Evolutionary conservation across 1,139 yeast species (phyloP), one percentile per base, ranked within the genome.

Genomic region (Geotrichum australiense): DNA sequence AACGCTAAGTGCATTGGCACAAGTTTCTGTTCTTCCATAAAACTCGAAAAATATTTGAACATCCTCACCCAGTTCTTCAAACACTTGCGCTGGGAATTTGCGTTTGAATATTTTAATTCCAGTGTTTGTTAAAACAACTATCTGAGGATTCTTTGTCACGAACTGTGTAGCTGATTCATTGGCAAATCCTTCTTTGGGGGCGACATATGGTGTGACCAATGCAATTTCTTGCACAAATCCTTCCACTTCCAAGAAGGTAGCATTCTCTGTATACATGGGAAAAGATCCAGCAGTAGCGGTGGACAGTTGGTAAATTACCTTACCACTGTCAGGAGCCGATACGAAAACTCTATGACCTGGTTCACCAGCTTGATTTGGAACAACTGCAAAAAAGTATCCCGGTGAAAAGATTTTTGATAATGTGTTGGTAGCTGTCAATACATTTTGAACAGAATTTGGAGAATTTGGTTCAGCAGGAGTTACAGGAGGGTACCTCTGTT

Each of bases 111-210:
- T 70, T 51, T 80, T 78, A 30, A 91, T 75, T 3, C 95, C 91
- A 24, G 77, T 74, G 53, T 76, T 78, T 1, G 97, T 89, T 54
- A 91, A 66, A 2, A 89, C 77, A 0, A 94, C 96, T 59, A 89
- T 72, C 53, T 78, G 78, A 2, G 65, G 60, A 2, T 59, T 54
- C 10, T 54, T 49, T 40, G 81, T 66, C 8, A 79, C 74, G 56
- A 85, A 89, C 57, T 89, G 96, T 18, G 89, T 78, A 1, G 95
- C 94, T 55, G 83, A 76, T 48, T 79, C 78, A 57, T 89, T 89
- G 4, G 87, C 75, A 58, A 80, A 85, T 1, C 96, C 96, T 36
- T 74, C 74, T 33, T 73, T 64, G 1, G 94, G 86, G 56, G 76
- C 76, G 70, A 80, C 79, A 1, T 79, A 66, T 15, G 86, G 78